Percentiles rank a stretch among this genome's conserved stretches.
Evolutionary conservation across 768 basidiomycete genomes (phyloP).

Genomic region (Termitomyces sp.): DNA sequence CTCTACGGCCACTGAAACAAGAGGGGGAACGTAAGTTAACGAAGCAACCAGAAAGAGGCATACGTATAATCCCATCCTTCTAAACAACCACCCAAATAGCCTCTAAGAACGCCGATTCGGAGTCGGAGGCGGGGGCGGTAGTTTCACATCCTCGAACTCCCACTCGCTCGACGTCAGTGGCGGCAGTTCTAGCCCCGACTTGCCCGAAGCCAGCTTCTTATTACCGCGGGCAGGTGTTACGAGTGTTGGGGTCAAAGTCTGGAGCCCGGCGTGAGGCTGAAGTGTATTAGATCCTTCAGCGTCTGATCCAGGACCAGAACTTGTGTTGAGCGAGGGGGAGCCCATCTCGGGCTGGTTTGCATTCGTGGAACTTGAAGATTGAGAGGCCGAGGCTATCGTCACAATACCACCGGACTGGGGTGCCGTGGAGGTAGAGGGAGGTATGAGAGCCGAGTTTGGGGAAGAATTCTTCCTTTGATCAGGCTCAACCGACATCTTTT

Average conservation of each 20-base stretch:
- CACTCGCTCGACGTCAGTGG: constrained; percentile 47
- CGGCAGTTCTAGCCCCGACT: constrained; percentile 37
- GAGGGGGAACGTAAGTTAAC: neutral
- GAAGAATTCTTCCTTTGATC: neutral
- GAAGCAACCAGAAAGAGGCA: neutral
- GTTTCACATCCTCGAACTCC: constrained; percentile 46
- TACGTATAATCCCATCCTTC: neutral
- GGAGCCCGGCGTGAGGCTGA: neutral
- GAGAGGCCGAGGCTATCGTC: too few relatives aligned
- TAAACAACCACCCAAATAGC: neutral
- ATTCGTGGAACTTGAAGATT: neutral
- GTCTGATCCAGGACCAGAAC: neutral
- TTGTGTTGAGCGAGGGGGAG: neutral
- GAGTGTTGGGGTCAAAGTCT: neutral
- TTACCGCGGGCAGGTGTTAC: too few relatives aligned
- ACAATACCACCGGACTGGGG: neutral
- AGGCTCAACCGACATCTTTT: constrained; percentile 24
- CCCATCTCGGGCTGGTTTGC: neutral
- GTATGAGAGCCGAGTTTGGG: neutral
- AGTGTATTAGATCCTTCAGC: neutral
- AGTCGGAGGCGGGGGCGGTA: constrained; percentile 33
- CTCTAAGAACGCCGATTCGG: constrained; percentile 1
- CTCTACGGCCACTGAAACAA: neutral
- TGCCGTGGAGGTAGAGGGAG: neutral
- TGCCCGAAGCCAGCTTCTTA: constrained; percentile 6